These are phyloP conservation scores for Fusarium sp. DNA, from an alignment of 2,329 filamentous ascomycete species.

Conservation along the genomic window DNA sequence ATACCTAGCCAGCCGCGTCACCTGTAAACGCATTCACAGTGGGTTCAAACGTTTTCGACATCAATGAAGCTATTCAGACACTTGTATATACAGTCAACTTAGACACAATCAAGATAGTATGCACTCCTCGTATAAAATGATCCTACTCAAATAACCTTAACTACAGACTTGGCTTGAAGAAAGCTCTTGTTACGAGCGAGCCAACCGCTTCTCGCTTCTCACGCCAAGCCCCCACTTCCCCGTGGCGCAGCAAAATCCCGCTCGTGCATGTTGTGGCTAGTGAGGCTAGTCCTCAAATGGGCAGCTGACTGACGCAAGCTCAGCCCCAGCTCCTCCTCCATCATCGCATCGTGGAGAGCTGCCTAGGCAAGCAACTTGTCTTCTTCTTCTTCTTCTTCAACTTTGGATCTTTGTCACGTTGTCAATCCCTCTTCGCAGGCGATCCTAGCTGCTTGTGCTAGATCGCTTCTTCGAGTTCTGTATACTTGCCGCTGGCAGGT, in stretches of 20 bases:
- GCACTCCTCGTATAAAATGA: neutral
- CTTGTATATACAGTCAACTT: neutral
- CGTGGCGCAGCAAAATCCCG: constrained; percentile 17
- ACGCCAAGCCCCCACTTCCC: constrained; percentile 8
- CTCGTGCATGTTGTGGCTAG: constrained; percentile 28
- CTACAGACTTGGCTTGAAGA: neutral
- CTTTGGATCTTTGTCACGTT: constrained; percentile 6
- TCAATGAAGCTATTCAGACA: neutral
- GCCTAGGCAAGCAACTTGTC: constrained; percentile 31
- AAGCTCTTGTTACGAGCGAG: neutral
- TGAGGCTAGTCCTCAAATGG: neutral
- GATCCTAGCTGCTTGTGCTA: neutral
- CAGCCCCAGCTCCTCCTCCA: constrained; percentile 33
- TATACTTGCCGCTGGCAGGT: constrained; percentile 13
- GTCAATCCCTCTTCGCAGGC: constrained; percentile 1
- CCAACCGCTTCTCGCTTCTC: neutral
- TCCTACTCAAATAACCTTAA: neutral
- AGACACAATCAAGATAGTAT: neutral
- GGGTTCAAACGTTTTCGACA: neutral
- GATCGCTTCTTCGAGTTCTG: neutral
- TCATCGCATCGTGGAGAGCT: constrained; percentile 38
- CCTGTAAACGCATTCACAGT: neutral
- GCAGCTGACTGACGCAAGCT: constrained; percentile 43
- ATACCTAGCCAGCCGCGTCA: neutral
- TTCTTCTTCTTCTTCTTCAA: constrained; percentile 9